A percentile compares a stretch with the other conserved stretches of the same genome.
Conservation (phyloP, 495 filamentous ascomycete genomes). For the Podospora fimiseda region DNA sequence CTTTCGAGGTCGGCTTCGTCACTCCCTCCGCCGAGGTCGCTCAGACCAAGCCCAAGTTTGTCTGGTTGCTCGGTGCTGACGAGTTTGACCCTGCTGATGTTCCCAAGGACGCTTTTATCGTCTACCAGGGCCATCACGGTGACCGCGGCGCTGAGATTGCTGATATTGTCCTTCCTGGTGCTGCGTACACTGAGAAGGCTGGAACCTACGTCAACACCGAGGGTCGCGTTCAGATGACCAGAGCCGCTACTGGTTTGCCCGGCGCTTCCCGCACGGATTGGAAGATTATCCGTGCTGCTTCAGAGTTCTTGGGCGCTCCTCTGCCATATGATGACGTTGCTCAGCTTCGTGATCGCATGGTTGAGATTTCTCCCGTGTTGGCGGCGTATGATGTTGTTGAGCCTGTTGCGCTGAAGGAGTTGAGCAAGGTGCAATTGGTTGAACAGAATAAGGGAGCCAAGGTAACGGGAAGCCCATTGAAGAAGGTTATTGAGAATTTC, state of each 20-base stretch:
- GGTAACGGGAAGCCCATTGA: conserved; percentile 58
- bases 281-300: conserved; percentile 92
- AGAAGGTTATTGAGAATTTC: conserved; percentile 85
- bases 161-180: conserved; percentile 88
- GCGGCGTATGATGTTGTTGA: conserved; percentile 88
- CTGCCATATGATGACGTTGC: conserved; percentile 92
- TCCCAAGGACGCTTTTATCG: conserved; percentile 88
- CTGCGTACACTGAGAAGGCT: conserved; percentile 95
- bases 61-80: conserved; percentile 96
- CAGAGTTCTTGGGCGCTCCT: conserved; percentile 81
- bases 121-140: conserved; percentile 98
- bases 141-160: conserved; percentile 88
- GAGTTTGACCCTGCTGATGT: conserved; percentile 75
- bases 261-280: conserved; percentile 92
- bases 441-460: conserved; percentile 89
- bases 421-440: conserved; percentile 87
- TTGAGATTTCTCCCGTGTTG: conserved; percentile 84
- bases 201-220: conserved; percentile 97
- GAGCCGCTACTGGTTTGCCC: conserved; percentile 75
- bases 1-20: conserved; percentile 93
- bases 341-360: conserved; percentile 82
- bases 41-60: conserved; percentile 78
- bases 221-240: conserved; percentile 86
- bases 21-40: conserved; percentile 71
- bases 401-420: conserved; percentile 56